Conservation (phyloP, 257 asterid genomes). For the Cinchona pubescens region DNA sequence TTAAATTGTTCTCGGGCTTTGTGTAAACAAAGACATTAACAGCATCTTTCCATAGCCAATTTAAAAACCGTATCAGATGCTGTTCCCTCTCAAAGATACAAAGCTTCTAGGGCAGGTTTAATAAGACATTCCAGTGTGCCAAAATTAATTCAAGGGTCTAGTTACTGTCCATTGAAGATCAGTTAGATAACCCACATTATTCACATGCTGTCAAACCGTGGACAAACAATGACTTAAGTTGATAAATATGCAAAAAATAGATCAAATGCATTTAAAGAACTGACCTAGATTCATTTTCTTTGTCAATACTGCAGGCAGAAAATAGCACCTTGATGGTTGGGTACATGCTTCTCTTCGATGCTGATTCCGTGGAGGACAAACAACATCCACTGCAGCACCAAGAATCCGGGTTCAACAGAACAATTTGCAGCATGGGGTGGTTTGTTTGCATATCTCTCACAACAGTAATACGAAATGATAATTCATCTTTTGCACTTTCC, state of each 20-base stretch:
- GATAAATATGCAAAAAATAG: background rate
- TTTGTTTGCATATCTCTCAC: slow-evolving; percentile 68
- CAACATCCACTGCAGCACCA: slow-evolving; percentile 66
- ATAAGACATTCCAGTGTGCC: background rate
- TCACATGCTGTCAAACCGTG: background rate
- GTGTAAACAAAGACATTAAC: background rate
- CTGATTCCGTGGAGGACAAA: slow-evolving; percentile 38
- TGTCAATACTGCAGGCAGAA: slow-evolving; percentile 42
- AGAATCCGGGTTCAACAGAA: slow-evolving; percentile 76
- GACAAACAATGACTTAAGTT: background rate
- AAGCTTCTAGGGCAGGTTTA: background rate
- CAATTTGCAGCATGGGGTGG: slow-evolving; percentile 56
- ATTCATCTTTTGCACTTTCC: slow-evolving; percentile 81
- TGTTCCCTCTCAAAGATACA: background rate
- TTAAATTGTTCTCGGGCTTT: background rate
- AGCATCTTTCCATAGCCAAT: background rate
- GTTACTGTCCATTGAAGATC: background rate
- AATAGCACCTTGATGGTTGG: slow-evolving; percentile 66
- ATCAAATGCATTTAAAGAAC: slow-evolving; percentile 19
- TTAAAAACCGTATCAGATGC: background rate
- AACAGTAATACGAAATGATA: slow-evolving; percentile 74
- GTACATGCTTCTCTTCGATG: slow-evolving; percentile 46
- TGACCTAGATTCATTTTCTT: slow-evolving; percentile 54
- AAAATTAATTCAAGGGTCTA: background rate
- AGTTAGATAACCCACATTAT: background rate